Evolutionary conservation across 2,329 filamentous ascomycete species (phyloP), one percentile per base, ranked within the genome.

Genomic region (Arthrinium phaeospermum): DNA sequence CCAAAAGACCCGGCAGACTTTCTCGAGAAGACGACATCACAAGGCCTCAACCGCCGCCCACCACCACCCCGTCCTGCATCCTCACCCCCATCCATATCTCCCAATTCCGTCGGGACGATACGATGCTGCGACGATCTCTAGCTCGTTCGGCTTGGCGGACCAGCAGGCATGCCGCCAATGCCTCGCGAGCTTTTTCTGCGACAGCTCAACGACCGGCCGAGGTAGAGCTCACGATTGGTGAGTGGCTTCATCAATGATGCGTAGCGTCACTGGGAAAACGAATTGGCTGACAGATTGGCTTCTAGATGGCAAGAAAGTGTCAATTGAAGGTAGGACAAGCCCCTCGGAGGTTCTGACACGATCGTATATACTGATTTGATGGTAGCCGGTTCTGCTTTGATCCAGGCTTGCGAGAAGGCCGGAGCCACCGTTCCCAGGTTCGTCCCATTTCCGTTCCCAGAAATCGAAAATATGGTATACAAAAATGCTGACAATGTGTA

Each of bases 391-490:
- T 96, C 96, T 79, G 96, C 96, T 81, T 90, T 99, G 80, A 99
- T 99, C 83, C 96, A 99, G 87, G 96, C 96, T 82, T 99, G 96
- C 88, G 96, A 99, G 86, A 98, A 99, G 88, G 96, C 96, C 76
- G 96, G 96, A 81, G 90, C 89, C 77, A 96, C 93, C 75, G 89
- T 98, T 81, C 96, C 96, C 78, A 95, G 93, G 93, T 94, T 85
- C 79, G 87, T 81, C 34, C 12, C n/a, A 68, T 71, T 45, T 24
- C 12, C n/a, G 67, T 71, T 45, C 46, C 24, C 34, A 24, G 22
- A 41, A 67, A 22, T 27, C 47, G 41, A 64, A n/a, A n/a, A 64
- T 12, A 53, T 71, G 69, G 71, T 78, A 80, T 75, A 79, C 77
- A 22, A 71, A 61, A 72, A 86, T 78, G 85, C 78, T 16, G 45